Evolutionary conservation across 2,329 filamentous ascomycete genomes (phyloP), one percentile per base, ranked within the genome.

Genomic region (Fusarium citri): DNA sequence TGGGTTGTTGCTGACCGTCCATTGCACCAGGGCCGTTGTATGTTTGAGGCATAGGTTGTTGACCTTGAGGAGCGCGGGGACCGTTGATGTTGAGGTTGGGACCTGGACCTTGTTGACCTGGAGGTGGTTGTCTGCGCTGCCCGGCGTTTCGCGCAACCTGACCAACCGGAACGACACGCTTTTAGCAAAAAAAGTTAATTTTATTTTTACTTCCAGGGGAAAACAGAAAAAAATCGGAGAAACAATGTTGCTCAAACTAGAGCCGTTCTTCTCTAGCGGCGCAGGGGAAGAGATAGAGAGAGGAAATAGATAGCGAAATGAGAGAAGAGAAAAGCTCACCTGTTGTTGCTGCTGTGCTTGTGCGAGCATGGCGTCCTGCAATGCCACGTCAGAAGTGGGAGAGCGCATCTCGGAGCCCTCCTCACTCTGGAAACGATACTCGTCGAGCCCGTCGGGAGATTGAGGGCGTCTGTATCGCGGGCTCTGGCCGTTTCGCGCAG

Each of bases 291-390:
- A 43, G 22, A 15, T 8, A 43, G 15, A 34, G 15, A 12, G 18
- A n/a, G 22, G 25, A 31, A 31, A 53, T 22, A 31, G 14, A 8
- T 15, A 31, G 15, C 20, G 22, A 30, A 28, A 51, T 20, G 31
- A 37, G 20, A 23, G 28, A 28, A 47, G 9, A 22, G 14, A 42
- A 63, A 51, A n/a, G 20, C 68, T 50, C 25, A 76, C 74, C 71
- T 76, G 71, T 16, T 75, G 71, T 16, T 71, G 73, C 61, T 71
- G 73, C 28, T 75, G 70, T 69, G 74, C 73, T 48, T 75, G 72
- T 64, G 74, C 74, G 14, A 76, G 62, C 61, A 76, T 74, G 64
- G 74, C 74, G 42, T 76, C 73, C 53, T 76, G 73, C 67, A 76
- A 59, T 16, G 72, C 74, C 66, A 75, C 68, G 65, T 76, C 74